Evolutionary conservation across 2,329 filamentous ascomycete species (phyloP).

Genomic region (Didymella pomorum): DNA sequence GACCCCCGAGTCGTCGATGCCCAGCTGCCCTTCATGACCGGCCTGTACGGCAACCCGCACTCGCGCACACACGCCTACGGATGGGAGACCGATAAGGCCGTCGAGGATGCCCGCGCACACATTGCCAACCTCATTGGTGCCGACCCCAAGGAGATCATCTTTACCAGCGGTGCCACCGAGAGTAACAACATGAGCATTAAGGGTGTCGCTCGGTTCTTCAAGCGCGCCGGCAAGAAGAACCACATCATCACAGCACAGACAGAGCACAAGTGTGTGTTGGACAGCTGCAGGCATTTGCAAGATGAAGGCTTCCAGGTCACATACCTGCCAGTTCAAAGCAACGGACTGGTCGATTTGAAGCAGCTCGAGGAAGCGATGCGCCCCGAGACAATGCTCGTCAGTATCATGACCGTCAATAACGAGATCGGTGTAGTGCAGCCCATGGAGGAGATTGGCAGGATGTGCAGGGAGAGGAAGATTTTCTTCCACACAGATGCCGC

Average conservation of each 20-base stretch:
- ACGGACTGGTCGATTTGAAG: slow-evolving; percentile 84
- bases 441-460: slow-evolving; percentile 87
- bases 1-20: slow-evolving; percentile 94
- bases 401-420: slow-evolving; percentile 99
- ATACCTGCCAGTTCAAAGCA: slow-evolving; percentile 89
- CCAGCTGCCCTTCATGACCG: slow-evolving; percentile 94
- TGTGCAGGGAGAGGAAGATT: slow-evolving; percentile 89
- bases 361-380: slow-evolving; percentile 88
- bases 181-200: slow-evolving; percentile 99
- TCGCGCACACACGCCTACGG: slow-evolving; percentile 97
- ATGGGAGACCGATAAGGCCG: slow-evolving; percentile 96
- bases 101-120: slow-evolving; percentile 84
- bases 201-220: slow-evolving; percentile 95
- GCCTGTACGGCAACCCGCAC: slow-evolving; percentile 95
- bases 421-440: slow-evolving; percentile 99
- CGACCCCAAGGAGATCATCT: slow-evolving; percentile 97
- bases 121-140: slow-evolving; percentile 89
- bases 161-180: slow-evolving; percentile 97
- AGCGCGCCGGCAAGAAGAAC: slow-evolving; percentile 92
- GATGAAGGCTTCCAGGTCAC: slow-evolving; percentile 97
- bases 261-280: slow-evolving; percentile 98
- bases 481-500: slow-evolving; percentile 98
- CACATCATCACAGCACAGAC: slow-evolving; percentile 98
- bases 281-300: slow-evolving; percentile 95
- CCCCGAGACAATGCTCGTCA: slow-evolving; percentile 90